These are phyloP conservation scores for Eurotiales sp. DNA, from an alignment of 2,329 filamentous ascomycete species.

Conservation along the genomic window DNA sequence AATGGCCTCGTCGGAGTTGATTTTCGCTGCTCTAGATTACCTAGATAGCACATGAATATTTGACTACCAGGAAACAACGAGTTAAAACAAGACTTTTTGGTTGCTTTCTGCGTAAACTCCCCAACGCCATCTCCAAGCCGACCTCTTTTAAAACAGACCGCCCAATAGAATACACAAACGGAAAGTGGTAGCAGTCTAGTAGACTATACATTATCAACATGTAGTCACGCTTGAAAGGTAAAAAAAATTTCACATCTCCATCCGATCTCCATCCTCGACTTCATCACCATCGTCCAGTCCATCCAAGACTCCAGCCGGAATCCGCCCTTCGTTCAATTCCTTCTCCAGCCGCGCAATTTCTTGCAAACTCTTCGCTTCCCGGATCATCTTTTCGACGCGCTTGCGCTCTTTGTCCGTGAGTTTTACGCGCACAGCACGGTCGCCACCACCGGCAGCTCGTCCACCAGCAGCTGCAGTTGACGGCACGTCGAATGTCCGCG, in stretches of 20 bases:
- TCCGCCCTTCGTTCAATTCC: constrained; percentile 80
- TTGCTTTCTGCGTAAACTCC: constrained; percentile 12
- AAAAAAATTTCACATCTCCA: constrained; percentile 35
- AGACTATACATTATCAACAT: background rate
- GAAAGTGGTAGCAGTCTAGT: background rate
- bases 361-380: constrained; percentile 79
- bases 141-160: constrained; percentile 2
- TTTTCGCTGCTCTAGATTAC: background rate
- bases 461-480: constrained; percentile 32
- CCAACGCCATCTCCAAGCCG: constrained; percentile 11
- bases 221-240: background rate
- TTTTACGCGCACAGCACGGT: constrained; percentile 72
- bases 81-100: background rate
- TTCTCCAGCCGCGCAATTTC: constrained; percentile 91
- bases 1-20: background rate
- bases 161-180: constrained; percentile 4
- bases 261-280: constrained; percentile 29
- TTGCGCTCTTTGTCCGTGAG: constrained; percentile 85
- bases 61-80: too few relatives aligned
- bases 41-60: too few relatives aligned
- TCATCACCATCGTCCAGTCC: constrained; percentile 26
- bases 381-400: constrained; percentile 79
- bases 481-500: constrained; percentile 63
- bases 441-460: constrained; percentile 35
- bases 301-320: constrained; percentile 62